Base-by-base conservation (phyloP, 495 filamentous ascomycete species). In the Aspergillus cavernicola region DNA sequence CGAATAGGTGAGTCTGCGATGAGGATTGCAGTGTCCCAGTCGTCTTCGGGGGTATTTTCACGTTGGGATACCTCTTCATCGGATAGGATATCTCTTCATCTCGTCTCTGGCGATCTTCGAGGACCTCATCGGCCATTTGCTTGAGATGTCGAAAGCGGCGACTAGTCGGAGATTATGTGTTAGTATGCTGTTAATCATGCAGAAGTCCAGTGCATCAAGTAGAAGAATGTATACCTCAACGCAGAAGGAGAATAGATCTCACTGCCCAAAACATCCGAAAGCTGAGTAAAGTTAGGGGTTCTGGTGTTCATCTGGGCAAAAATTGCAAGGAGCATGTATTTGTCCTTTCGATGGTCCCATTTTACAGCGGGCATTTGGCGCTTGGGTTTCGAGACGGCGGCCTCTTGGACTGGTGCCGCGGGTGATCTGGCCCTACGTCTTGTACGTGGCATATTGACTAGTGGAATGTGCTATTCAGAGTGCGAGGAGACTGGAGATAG, bases 311-410 rank as follows among this genome's bases (percentile, higher is more conserved):
- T 16, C 20, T 50, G 39, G 1, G 37, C 28, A 7, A 56, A 50
- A 8, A 56, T 36, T 2, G 53, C 53, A 16, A 51, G 32, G 16
- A 56, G 46, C 45, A 56, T 37, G 31, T 44, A 44, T 20, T 50
- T 50, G 53, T 56, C 53, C 19, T 39, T 36, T 8, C 46, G 26
- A 16, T 50, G 53, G 41, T 56, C 32, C 53, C 53, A 56, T 43
- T 28, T 43, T 1, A 56, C 23, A 2, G 53, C 6, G 26, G 39
- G 15, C 2, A 39, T 38, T n/a, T 38, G 39, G 11, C 4, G 6
- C 43, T 46, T 10, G 19, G 9, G 12, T 23, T n/a, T 15, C 2
- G n/a, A 7, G 29, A 45, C 32, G 16, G 40, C 15, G 42, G 20
- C 2, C 13, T 18, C 12, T 15, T 12, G 23, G 11, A 4, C 6